phyloP scores from a whole-genome alignment of 116 monocot species.

The Papilionanthe hybrid region DNA sequence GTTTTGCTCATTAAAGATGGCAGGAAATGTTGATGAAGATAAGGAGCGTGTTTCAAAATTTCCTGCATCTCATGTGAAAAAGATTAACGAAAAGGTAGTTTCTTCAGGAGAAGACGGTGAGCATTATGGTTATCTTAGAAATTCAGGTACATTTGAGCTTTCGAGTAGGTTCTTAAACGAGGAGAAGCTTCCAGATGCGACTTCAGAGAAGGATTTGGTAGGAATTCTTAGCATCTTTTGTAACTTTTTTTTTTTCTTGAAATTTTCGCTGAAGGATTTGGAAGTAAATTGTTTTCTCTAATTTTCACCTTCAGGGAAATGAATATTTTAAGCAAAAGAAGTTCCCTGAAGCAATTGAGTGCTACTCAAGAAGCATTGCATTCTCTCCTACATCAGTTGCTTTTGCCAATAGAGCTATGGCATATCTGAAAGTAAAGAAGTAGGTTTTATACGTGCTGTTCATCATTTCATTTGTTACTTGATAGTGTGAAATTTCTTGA shows the following conservation, averaged over 20 bases:
- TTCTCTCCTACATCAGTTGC: slow-evolving; percentile 80
- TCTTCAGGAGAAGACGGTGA: slow-evolving; percentile 8
- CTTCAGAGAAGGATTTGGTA: slow-evolving; percentile 91
- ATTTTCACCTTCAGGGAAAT: slow-evolving; percentile 60
- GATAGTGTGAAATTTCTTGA: background rate
- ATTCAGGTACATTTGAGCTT: slow-evolving; percentile 21
- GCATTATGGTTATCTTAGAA: slow-evolving; percentile 21
- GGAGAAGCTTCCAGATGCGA: slow-evolving; percentile 56
- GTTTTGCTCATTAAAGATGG: slow-evolving; percentile 9
- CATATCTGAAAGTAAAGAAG: slow-evolving; percentile 90
- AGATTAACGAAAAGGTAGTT: slow-evolving; percentile 4
- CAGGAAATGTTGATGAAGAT: slow-evolving; percentile 14
- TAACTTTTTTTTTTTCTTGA: background rate
- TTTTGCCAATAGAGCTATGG: slow-evolving; percentile 98
- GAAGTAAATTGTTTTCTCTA: slow-evolving; percentile 4
- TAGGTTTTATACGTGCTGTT: slow-evolving; percentile 17
- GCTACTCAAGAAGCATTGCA: slow-evolving; percentile 91
- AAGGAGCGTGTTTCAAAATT: slow-evolving; percentile 26
- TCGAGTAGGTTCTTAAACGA: slow-evolving; percentile 29
- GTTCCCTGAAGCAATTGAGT: slow-evolving; percentile 78
- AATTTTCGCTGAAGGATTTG: background rate
- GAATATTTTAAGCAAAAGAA: slow-evolving; percentile 89
- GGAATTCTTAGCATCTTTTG: background rate
- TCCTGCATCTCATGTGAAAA: slow-evolving; percentile 20
- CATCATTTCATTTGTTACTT: slow-evolving; percentile 3